Base-by-base conservation (phyloP, 2,329 filamentous ascomycete species). In the Penicillium sp. region DNA sequence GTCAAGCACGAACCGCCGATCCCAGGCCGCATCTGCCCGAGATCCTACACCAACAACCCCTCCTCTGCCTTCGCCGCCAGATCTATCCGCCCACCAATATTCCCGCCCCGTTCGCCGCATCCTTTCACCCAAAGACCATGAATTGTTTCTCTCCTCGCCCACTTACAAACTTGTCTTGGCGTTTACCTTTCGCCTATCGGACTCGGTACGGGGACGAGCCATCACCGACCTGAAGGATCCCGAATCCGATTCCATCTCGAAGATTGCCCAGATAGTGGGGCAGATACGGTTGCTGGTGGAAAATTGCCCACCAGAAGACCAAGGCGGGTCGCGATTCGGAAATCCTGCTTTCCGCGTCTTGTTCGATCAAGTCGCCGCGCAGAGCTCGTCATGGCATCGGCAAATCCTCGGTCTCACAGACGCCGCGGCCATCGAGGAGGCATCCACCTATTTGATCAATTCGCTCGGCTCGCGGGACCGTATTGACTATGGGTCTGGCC, bases 401-500 rank as follows among this genome's bases (percentile, higher is more conserved):
- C 68, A 73, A 15, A 67, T 75, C 17, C 60, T 77, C 3, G 70
- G 67, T 3, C 46, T 77, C 13, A 51, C 69, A 2, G 63, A 75
- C 41, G 46, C 68, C 13, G 71, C 71, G 1, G 87, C 88, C 12
- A 79, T 87, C 41, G 74, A 80, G 3, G 94, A 99, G 69, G 78
- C 89, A 4, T 87, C 87, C 0, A 84, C 86, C 24, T 99, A 99
- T 73, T 80, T 99, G 27, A 76, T 83, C 57, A 84, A 96, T 66
- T 87, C 89, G 0, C 92, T 97, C 59, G 94, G 94, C 39, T 96
- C 96, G 68, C 83, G 87, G 37, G 83, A 84, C 45, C 84, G 93
- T 33, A 94, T 99, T 65, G 94, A 99, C 76, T 99, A 99, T 71
- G 94, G 94, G 44, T 97, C 91, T 0, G 94, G 94, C 2, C 94